Conservation (phyloP, 192 early-diverging fungal genomes). For the Coemansia sp. region DNA sequence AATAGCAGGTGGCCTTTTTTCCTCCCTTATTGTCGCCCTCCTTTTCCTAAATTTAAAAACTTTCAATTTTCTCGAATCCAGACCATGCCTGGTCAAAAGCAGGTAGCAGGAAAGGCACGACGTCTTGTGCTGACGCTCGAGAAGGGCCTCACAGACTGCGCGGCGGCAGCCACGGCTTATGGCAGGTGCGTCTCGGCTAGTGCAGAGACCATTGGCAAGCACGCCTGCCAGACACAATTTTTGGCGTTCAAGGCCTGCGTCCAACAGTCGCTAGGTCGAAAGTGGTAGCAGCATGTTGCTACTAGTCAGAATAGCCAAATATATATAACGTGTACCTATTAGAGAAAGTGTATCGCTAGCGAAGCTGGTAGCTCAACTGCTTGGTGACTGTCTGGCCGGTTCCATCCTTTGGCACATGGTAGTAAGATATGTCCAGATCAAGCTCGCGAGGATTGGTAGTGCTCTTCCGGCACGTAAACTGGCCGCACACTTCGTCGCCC, state of each 20-base stretch:
- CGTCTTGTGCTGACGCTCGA: conserved; percentile 55
- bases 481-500: conserved; percentile 61
- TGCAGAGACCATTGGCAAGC: conserved; percentile 60
- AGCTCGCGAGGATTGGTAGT: conserved; percentile 72
- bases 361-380: conserved; percentile 43
- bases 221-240: conserved; percentile 65
- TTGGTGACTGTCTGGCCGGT: conserved; percentile 5
- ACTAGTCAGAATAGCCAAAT: neutral
- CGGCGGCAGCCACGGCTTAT: conserved; percentile 57
- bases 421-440: conserved; percentile 64
- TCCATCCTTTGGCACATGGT: conserved; percentile 21
- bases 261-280: conserved; percentile 57
- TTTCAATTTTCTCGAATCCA: neutral
- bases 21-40: neutral
- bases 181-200: conserved; percentile 60
- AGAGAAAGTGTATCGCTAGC: conserved; percentile 6
- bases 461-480: conserved; percentile 69
- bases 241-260: conserved; percentile 63
- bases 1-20: neutral
- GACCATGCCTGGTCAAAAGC: conserved; percentile 32
- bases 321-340: conserved; percentile 6
- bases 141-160: conserved; percentile 46
- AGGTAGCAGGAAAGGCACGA: conserved; percentile 36
- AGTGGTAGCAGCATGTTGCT: conserved; percentile 23
- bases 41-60: neutral